phyloP scores from a whole-genome alignment of 768 basidiomycete species.

The Hortiboletus flavorubellus region DNA sequence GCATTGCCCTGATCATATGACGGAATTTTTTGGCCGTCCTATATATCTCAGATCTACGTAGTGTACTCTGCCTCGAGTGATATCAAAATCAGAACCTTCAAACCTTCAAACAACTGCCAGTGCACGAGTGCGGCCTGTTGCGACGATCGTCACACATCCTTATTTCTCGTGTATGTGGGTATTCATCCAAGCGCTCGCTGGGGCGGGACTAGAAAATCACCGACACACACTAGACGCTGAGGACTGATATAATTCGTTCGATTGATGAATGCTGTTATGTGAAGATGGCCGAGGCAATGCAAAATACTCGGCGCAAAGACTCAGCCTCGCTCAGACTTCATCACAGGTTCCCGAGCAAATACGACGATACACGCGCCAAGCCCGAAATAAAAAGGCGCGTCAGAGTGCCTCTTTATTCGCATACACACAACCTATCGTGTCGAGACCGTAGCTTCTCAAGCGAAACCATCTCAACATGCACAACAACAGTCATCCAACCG shows the following conservation, averaged over 20 bases:
- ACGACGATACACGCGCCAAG: background rate
- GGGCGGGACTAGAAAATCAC: background rate
- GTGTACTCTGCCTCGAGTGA: background rate
- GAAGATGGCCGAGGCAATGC: background rate
- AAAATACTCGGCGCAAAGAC: too few relatives aligned
- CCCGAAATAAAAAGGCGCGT: conserved; percentile 1
- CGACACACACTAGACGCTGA: background rate
- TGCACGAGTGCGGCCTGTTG: background rate
- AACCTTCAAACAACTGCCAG: background rate
- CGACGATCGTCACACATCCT: too few relatives aligned
- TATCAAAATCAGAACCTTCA: too few relatives aligned
- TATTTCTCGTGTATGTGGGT: background rate
- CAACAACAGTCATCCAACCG: too few relatives aligned
- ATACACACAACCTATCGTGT: background rate
- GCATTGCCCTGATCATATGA: background rate
- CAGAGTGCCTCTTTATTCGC: too few relatives aligned
- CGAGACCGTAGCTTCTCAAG: background rate
- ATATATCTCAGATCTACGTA: background rate
- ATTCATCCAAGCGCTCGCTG: too few relatives aligned
- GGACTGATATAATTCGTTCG: background rate
- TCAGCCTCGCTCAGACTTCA: too few relatives aligned
- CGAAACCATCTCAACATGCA: background rate
- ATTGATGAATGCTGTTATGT: background rate
- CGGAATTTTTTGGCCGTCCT: background rate
- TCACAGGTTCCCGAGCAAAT: background rate